Evolutionary conservation across 257 asterid species (phyloP).

Genomic region (Voacanga thouarsii): DNA sequence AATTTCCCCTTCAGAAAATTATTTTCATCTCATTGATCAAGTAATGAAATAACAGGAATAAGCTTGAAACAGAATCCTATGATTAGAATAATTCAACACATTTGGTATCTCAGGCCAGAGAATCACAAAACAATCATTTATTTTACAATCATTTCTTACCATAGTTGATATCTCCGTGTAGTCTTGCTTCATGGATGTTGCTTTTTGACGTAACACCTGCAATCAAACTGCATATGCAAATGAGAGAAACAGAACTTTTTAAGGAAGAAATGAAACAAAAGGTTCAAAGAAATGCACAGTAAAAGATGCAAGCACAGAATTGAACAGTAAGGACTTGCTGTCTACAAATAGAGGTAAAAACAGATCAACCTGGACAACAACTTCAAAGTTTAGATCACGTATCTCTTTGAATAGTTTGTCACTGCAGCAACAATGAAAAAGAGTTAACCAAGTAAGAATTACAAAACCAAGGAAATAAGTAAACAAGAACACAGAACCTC

Average conservation of each 20-base stretch:
- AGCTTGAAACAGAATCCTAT: not conserved
- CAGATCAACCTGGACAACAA: slow-evolving; percentile 88
- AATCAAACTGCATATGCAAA: slow-evolving; percentile 43
- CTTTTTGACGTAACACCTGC: slow-evolving; percentile 99
- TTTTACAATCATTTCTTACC: slow-evolving; percentile 45
- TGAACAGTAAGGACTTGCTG: not conserved
- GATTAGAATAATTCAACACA: not conserved
- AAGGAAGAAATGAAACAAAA: slow-evolving; percentile 3
- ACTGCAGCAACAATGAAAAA: slow-evolving; percentile 41
- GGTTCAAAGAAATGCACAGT: slow-evolving; percentile 11
- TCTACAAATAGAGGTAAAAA: slow-evolving; percentile 10
- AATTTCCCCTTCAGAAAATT: not conserved
- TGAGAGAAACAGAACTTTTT: slow-evolving; percentile 33
- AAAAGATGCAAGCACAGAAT: slow-evolving; percentile 10
- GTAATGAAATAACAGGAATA: not conserved
- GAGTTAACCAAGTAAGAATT: slow-evolving; percentile 15
- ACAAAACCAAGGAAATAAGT: slow-evolving; percentile 1
- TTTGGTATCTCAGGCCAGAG: not conserved
- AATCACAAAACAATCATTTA: slow-evolving; percentile 14
- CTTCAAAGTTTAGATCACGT: slow-evolving; percentile 96
- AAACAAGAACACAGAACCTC: slow-evolving; percentile 7
- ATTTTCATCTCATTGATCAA: not conserved
- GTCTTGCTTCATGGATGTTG: slow-evolving; percentile 97
- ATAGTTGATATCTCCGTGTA: slow-evolving; percentile 82
- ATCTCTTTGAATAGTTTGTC: slow-evolving; percentile 97